Evolutionary conservation across 176 grass and related monocot species (phyloP), one percentile per base, ranked within the genome.

Genomic region (Oryza coarctata): DNA sequence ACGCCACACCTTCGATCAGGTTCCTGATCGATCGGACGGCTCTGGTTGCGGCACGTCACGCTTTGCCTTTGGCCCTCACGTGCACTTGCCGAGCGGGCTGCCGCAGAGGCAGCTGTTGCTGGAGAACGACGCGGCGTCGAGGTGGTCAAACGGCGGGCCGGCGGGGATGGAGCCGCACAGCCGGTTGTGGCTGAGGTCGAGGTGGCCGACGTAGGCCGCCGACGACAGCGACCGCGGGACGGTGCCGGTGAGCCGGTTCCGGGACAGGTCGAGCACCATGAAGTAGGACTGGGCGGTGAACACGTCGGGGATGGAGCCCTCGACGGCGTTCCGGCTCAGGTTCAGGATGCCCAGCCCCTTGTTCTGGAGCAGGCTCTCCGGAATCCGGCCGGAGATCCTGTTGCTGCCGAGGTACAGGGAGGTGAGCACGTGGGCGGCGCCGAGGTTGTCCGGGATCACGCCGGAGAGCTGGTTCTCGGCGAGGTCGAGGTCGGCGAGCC

Each of bases 401-500:
- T 99, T 99, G 22, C 79, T 28, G 29, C 85, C 93, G 20, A 99
- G 87, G 83, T 90, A 81, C 9, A 99, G 85, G 9, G 96, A 85
- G 12, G 93, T 85, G 0, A 95, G 97, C 81, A 94, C 91, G 14
- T 70, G 29, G 26, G 39, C 47, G 18, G 83, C 73, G 0, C 93
- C 97, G 5, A 99, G 65, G 6, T 20, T 64, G 25, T 72, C 58
- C 0, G 93, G 97, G 30, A 99, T 81, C 32, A 34, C 18, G 17
- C 93, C 93, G 1, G 80, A 85, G 73, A 99, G 86, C 39, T 57
- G 83, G 87, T 99, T 99, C 63, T 90, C 93, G 17, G 89, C 73
- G 27, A 99, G 87, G 85, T 99, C 97, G 20, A 99, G 91, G 82
- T 99, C 97, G 3, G 93, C 91, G 47, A 99, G 93, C 26, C 97